Base-by-base conservation (phyloP, 805 yeast genomes). In the Yamadazyma nakazawae region DNA sequence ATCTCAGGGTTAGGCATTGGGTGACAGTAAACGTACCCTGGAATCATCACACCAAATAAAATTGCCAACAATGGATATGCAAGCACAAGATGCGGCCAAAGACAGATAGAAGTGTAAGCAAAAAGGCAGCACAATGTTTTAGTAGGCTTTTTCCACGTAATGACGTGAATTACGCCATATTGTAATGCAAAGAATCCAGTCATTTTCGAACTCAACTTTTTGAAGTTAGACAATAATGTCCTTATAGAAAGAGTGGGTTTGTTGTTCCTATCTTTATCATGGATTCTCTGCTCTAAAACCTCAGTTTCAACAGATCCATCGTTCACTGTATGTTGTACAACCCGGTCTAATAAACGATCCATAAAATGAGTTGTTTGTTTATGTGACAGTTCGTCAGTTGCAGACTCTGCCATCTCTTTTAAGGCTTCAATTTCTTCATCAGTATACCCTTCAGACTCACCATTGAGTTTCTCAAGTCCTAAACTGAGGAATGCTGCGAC, bases 121-220 rank as follows among this genome's bases (percentile, higher is more conserved):
- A 84, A 67, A 45, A 88, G 63, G 18, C 70, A 60, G 0, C 84
- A 70, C 5, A 90, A 52, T 0, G 97, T 90, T 50, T 80, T 76
- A 0, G 86, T 71, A 0, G 95, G 91, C 24, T 75, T 71, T 49
- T 81, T 79, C 97, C 97, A 91, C 4, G 87, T 78, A 19, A 88
- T 48, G 0, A 86, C 59, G 42, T 80, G 78, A 6, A 82, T 70
- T 1, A 84, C 36, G 2, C 81, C 80, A 53, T 83, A 84, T 55
- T 86, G 92, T 1, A 82, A 47, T 36, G 68, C 75, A 54, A 86
- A 84, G 9, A 85, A 56, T 0, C 70, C 66, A 25, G 83, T 79
- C 72, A 83, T 71, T 45, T 80, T 76, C 10, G 73, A 56, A 43
- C 84, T 80, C 54, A 85, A 61, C 34, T 72, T 70, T 50, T 79